Evolutionary conservation across 2,329 filamentous ascomycete genomes (phyloP).

Genomic region (Sporothrix schenckii): DNA sequence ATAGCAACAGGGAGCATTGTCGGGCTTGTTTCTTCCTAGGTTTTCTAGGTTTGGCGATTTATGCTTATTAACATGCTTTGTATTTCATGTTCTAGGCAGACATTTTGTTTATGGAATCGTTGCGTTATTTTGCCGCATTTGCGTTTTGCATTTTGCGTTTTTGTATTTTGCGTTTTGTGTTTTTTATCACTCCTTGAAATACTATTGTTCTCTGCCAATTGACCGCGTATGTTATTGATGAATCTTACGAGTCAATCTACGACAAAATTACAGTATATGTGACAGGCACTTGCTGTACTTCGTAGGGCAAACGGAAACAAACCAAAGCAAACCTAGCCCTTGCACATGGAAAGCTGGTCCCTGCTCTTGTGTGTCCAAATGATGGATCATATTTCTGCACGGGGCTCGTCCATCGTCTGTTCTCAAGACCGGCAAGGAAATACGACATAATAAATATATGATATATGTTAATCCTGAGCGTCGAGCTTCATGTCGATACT

Average conservation of each 20-base stretch:
- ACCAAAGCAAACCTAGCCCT: background rate
- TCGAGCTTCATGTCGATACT: background rate
- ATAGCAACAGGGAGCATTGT: background rate
- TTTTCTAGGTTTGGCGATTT: background rate
- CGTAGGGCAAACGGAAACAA: too few relatives aligned
- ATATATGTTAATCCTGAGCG: background rate
- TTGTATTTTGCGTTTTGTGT: background rate
- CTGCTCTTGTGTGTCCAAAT: background rate
- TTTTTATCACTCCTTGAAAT: background rate
- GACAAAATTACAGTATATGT: too few relatives aligned
- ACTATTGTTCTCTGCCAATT: background rate
- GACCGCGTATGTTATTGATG: background rate
- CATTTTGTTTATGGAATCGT: background rate
- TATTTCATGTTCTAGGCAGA: background rate
- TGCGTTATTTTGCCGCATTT: background rate
- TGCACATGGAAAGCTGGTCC: background rate
- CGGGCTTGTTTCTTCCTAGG: background rate
- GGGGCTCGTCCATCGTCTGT: constrained; percentile 13
- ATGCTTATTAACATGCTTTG: background rate
- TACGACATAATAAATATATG: constrained; percentile 13
- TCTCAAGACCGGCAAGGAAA: constrained; percentile 18
- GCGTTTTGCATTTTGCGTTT: background rate
- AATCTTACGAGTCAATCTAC: too few relatives aligned
- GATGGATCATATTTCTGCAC: constrained; percentile 15
- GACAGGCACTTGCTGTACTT: background rate